Percentiles rank a stretch among this genome's conserved stretches.
Conservation (phyloP, 2,329 filamentous ascomycete species). For the Scorias spongiosa region DNA sequence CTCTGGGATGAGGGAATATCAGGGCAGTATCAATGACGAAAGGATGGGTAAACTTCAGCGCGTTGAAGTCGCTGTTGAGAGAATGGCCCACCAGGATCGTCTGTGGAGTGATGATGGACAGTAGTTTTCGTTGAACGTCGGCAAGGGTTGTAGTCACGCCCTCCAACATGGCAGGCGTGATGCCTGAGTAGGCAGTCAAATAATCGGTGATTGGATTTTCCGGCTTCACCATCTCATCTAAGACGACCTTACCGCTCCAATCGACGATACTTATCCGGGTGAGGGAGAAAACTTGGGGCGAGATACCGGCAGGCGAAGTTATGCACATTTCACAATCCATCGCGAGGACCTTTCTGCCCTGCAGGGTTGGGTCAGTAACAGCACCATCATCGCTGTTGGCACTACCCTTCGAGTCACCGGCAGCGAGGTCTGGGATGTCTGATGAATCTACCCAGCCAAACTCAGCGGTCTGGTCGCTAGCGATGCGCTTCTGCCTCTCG, state of each 20-base stretch:
- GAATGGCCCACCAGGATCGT: slow-evolving; percentile 70
- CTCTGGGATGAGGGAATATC: slow-evolving; percentile 78
- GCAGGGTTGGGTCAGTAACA: slow-evolving; percentile 68
- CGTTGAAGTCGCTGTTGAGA: slow-evolving; percentile 68
- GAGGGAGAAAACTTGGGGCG: slow-evolving; percentile 59
- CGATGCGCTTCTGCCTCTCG: slow-evolving; percentile 29
- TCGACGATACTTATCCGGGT: slow-evolving; percentile 75
- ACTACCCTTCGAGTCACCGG: slow-evolving; percentile 38
- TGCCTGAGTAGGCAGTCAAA: slow-evolving; percentile 71
- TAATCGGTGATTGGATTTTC: slow-evolving; percentile 81
- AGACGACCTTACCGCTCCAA: slow-evolving; percentile 68
- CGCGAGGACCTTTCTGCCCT: slow-evolving; percentile 61
- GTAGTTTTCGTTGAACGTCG: slow-evolving; percentile 68
- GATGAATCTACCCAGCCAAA: slow-evolving; percentile 73
- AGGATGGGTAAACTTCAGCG: slow-evolving; percentile 73
- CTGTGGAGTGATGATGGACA: slow-evolving; percentile 52
- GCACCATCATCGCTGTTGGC: slow-evolving; percentile 54
- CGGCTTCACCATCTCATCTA: slow-evolving; percentile 89
- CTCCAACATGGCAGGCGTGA: slow-evolving; percentile 71
- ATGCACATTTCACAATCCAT: slow-evolving; percentile 98
- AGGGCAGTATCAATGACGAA: slow-evolving; percentile 88
- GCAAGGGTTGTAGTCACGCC: slow-evolving; percentile 66
- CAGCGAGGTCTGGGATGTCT: slow-evolving; percentile 39
- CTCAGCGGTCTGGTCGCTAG: slow-evolving; percentile 31
- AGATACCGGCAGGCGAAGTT: slow-evolving; percentile 39